These are phyloP conservation scores for Botryotinia convoluta DNA, from an alignment of 2,329 filamentous ascomycete species.

Conservation along the genomic window DNA sequence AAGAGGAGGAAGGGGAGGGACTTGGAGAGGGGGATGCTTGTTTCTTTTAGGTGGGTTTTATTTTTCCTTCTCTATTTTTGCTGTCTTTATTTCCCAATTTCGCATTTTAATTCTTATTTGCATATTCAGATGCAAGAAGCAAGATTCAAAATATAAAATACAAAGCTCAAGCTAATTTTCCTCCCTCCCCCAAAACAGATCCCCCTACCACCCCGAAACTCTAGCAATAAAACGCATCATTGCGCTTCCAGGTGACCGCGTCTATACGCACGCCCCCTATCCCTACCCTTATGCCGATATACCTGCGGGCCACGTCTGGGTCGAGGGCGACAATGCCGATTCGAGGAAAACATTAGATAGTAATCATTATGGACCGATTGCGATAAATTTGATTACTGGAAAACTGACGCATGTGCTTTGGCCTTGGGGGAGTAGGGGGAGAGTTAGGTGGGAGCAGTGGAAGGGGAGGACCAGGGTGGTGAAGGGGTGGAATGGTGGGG, in stretches of 20 bases:
- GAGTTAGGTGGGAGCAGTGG: constrained; percentile 56
- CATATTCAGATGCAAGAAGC: not conserved
- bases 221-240: constrained; percentile 80
- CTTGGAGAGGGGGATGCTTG: constrained; percentile 69
- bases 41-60: constrained; percentile 60
- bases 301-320: constrained; percentile 85
- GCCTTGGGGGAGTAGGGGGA: constrained; percentile 60
- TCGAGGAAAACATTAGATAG: constrained; percentile 73
- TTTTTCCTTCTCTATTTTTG: not conserved
- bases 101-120: no score
- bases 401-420: constrained; percentile 70
- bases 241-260: constrained; percentile 74
- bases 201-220: constrained; percentile 66
- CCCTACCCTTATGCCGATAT: constrained; percentile 58
- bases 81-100: no score
- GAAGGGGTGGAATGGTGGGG: constrained; percentile 28
- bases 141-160: not conserved
- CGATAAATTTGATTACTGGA: constrained; percentile 71
- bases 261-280: constrained; percentile 59
- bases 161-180: not conserved
- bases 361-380: constrained; percentile 85
- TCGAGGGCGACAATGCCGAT: constrained; percentile 74
- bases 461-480: constrained; percentile 44
- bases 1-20: constrained; percentile 58
- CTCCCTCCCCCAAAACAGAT: constrained; percentile 47